phyloP scores from a whole-genome alignment of 108 stramenopile species.

The Nannochloropsis salina region DNA sequence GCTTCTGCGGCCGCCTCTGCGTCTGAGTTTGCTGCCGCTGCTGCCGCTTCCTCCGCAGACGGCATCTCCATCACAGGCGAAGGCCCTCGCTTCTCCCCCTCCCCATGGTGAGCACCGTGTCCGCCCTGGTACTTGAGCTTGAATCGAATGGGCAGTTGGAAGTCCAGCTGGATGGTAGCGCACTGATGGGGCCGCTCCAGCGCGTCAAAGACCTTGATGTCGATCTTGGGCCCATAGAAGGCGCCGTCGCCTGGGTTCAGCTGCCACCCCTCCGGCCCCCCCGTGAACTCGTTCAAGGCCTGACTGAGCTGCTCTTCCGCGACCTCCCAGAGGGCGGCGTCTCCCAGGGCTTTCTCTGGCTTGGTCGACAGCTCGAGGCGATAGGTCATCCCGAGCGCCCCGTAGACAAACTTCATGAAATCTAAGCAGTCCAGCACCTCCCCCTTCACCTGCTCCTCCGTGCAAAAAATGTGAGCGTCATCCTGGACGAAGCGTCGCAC shows the following conservation, averaged over 20 bases:
- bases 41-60: conserved; percentile 22
- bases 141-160: conserved; percentile 98
- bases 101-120: conserved; percentile 19
- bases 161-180: conserved; percentile 98
- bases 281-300: conserved; percentile 86
- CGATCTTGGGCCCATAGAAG: conserved; percentile 99
- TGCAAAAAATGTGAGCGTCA: conserved; percentile 96
- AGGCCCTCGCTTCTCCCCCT: neutral
- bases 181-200: conserved; percentile 99
- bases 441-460: conserved; percentile 88
- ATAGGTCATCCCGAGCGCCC: conserved; percentile 96
- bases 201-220: conserved; percentile 99
- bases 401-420: conserved; percentile 96
- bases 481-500: conserved; percentile 99
- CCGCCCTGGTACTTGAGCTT: conserved; percentile 61
- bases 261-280: conserved; percentile 84
- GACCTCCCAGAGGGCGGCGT: conserved; percentile 80
- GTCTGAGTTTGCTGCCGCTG: neutral
- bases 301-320: conserved; percentile 76
- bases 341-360: conserved; percentile 96
- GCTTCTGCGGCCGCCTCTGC: neutral
- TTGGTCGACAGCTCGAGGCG: conserved; percentile 92
- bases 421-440: conserved; percentile 84
- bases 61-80: neutral
- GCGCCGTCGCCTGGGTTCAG: conserved; percentile 98